Conservation (phyloP, 768 basidiomycete species). For the Trametes gibbosa region DNA sequence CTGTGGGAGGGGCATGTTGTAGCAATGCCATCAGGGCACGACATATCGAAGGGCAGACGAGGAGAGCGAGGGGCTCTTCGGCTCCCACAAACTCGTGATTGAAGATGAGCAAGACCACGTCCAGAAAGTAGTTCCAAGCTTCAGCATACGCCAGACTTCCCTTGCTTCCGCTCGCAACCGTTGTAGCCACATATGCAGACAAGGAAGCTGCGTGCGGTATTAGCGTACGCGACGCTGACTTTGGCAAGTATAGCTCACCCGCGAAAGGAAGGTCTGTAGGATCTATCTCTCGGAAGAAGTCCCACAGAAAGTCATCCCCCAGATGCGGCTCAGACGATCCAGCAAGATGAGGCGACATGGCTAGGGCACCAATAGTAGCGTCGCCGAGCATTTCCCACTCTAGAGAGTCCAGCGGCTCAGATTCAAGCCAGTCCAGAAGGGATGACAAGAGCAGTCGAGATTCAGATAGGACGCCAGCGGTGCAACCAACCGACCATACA, state of each 20-base stretch:
- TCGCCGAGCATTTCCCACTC: constrained; percentile 31
- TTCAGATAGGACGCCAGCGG: constrained; percentile 15
- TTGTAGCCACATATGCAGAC: constrained; percentile 41
- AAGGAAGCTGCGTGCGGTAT: constrained; percentile 40
- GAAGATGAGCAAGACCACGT: constrained; percentile 46
- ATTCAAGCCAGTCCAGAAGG: constrained; percentile 22
- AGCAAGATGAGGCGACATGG: constrained; percentile 23
- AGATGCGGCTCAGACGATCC: background rate
- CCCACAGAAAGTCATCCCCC: constrained; percentile 39
- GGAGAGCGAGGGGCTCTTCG: constrained; percentile 49
- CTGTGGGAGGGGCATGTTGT: background rate
- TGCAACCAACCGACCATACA: constrained; percentile 29
- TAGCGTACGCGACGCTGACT: background rate
- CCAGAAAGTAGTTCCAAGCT: constrained; percentile 53
- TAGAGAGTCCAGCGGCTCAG: background rate
- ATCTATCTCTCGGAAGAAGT: constrained; percentile 29
- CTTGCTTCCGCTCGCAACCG: constrained; percentile 16
- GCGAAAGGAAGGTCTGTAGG: constrained; percentile 37
- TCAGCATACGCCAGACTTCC: constrained; percentile 39
- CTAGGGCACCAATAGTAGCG: constrained; percentile 35
- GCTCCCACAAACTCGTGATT: constrained; percentile 43
- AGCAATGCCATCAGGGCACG: constrained; percentile 43
- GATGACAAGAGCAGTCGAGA: constrained; percentile 24
- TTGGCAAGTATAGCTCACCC: constrained; percentile 31
- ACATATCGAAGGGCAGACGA: constrained; percentile 51